phyloP scores from a whole-genome alignment of 805 yeast species.

The Kodamaea nitidulidarum region DNA sequence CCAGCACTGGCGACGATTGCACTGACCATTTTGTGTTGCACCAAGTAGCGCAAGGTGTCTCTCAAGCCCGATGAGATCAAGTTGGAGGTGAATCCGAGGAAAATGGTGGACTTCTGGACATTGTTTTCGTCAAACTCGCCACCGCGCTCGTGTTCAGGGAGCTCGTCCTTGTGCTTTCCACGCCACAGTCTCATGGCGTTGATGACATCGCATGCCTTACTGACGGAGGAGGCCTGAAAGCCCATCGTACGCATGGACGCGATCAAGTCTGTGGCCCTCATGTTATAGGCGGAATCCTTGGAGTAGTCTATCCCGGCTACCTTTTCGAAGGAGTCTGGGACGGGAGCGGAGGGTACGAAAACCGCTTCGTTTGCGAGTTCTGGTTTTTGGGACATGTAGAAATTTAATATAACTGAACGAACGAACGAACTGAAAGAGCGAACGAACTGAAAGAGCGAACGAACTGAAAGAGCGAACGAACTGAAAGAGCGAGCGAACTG shows the following conservation, averaged over 20 bases:
- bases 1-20: constrained; percentile 98
- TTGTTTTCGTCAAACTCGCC: constrained; percentile 76
- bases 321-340: constrained; percentile 71
- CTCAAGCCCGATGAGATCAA: constrained; percentile 92
- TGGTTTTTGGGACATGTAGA: constrained; percentile 39
- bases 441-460: not conserved
- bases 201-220: constrained; percentile 87
- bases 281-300: constrained; percentile 66
- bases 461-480: too few species aligned
- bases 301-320: constrained; percentile 92
- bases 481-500: too few species aligned
- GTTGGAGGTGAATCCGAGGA: constrained; percentile 95
- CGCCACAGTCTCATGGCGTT: constrained; percentile 92
- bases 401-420: not conserved
- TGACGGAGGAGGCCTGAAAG: constrained; percentile 86
- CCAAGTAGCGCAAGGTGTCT: constrained; percentile 83
- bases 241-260: constrained; percentile 92
- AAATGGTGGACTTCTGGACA: constrained; percentile 80
- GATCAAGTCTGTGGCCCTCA: constrained; percentile 75
- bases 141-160: constrained; percentile 61
- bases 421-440: not conserved
- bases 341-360: constrained; percentile 77
- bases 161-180: constrained; percentile 67
- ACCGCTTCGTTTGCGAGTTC: constrained; percentile 87
- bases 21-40: constrained; percentile 89